phyloP scores from a whole-genome alignment of 2,329 filamentous ascomycete genomes.

The Pyrenophora seminiperda region DNA sequence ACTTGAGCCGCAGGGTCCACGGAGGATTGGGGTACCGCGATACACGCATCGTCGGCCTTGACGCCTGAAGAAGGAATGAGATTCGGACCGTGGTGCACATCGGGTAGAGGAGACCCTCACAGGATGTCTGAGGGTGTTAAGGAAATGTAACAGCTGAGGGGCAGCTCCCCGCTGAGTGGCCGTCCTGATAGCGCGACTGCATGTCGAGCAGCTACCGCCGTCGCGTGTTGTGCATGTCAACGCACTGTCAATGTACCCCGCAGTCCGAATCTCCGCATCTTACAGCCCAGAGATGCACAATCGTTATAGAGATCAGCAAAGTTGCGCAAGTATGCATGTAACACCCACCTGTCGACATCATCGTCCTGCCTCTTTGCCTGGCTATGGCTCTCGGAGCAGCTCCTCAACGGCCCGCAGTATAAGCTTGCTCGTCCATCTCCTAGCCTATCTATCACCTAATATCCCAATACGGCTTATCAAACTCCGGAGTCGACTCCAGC shows the following conservation, averaged over 20 bases:
- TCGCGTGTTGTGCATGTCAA: neutral
- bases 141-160: neutral
- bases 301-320: too few species aligned
- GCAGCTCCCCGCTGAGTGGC: too few species aligned
- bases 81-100: slow-evolving; percentile 3
- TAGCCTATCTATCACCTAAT: slow-evolving; percentile 13
- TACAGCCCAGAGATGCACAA: slow-evolving; percentile 4
- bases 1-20: slow-evolving; percentile 11
- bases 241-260: neutral
- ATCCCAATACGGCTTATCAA: slow-evolving; percentile 11
- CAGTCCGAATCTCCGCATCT: slow-evolving; percentile 9
- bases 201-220: neutral
- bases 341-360: neutral
- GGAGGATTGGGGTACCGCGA: neutral
- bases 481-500: slow-evolving; percentile 10
- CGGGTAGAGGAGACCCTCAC: neutral
- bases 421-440: slow-evolving; percentile 17
- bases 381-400: slow-evolving; percentile 6
- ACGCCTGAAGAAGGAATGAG: neutral
- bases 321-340: too few species aligned
- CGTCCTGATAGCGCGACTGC: too few species aligned
- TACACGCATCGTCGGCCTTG: slow-evolving; percentile 1
- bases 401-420: slow-evolving; percentile 19
- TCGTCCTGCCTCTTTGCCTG: neutral
- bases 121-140: neutral